Conservation (phyloP, 768 basidiomycete species). For the Pseudohyphozyma bogoriensis region DNA sequence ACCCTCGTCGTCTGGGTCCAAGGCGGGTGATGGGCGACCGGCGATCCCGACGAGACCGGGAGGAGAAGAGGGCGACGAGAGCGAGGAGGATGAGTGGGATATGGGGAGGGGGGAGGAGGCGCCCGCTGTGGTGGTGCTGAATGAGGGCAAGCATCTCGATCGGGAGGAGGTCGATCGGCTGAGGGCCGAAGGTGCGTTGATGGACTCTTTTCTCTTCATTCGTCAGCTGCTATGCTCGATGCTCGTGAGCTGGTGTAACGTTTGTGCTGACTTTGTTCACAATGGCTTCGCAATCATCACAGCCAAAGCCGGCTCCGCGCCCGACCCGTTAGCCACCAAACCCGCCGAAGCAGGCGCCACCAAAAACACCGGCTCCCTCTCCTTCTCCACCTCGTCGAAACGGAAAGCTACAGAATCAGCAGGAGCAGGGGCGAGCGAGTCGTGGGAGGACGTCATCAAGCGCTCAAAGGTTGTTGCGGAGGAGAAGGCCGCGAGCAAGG, state of each 20-base stretch:
- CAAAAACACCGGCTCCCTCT: constrained; percentile 11
- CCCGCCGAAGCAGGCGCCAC: background rate
- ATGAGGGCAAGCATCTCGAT: constrained; percentile 22
- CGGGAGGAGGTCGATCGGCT: constrained; percentile 18
- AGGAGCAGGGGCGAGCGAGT: constrained; percentile 3
- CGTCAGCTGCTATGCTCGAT: too few relatives aligned
- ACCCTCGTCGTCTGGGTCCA: background rate
- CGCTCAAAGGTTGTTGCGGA: constrained; percentile 10
- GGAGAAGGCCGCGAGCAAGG: background rate
- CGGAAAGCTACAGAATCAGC: background rate
- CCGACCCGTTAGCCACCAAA: constrained; percentile 3
- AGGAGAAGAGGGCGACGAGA: background rate
- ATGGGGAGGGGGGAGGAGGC: constrained; percentile 17
- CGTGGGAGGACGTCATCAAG: constrained; percentile 19
- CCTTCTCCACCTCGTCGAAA: constrained; percentile 12
- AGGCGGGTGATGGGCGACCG: constrained; percentile 8
- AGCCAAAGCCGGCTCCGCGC: constrained; percentile 1
- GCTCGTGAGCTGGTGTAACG: too few relatives aligned
- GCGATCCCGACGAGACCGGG: constrained; percentile 12
- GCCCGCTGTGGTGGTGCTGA: constrained; percentile 14
- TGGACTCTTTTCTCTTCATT: background rate
- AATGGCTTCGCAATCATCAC: background rate
- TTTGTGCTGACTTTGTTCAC: too few relatives aligned
- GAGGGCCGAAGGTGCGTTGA: constrained; percentile 6
- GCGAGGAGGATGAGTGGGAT: constrained; percentile 7